These are phyloP conservation scores for Globisporangium parvum DNA, from an alignment of 352 stramenopile species.

Conservation along the genomic window DNA sequence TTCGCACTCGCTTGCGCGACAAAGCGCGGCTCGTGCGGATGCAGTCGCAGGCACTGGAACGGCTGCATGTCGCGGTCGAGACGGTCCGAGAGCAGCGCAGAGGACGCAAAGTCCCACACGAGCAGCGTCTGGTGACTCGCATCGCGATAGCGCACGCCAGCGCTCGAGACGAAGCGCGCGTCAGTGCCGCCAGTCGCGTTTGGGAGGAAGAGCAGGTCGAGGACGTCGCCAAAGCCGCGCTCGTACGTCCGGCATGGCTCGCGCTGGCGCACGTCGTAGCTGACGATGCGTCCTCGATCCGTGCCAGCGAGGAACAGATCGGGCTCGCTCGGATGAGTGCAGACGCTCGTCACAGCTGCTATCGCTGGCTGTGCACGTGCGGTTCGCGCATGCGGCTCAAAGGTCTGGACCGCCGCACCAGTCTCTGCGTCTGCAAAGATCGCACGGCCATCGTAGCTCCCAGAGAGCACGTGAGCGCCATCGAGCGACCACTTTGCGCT, in stretches of 20 bases:
- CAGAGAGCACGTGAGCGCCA: constrained; percentile 31
- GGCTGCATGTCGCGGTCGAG: constrained; percentile 39
- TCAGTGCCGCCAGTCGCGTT: constrained; percentile 2
- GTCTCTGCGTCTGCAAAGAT: constrained; percentile 31
- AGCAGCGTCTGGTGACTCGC: constrained; percentile 58
- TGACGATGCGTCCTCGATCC: constrained; percentile 25
- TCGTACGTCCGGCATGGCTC: constrained; percentile 7
- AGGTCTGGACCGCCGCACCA: constrained; percentile 7
- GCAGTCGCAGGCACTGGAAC: constrained; percentile 36
- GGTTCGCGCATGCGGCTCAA: background rate
- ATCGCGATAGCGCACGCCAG: constrained; percentile 26
- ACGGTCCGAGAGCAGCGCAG: constrained; percentile 37
- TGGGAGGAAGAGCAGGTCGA: constrained; percentile 51
- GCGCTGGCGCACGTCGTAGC: constrained; percentile 27
- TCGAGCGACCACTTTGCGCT: constrained; percentile 53
- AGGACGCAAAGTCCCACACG: constrained; percentile 52
- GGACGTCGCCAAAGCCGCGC: constrained; percentile 35
- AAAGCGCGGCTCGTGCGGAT: constrained; percentile 33
- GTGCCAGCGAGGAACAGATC: constrained; percentile 29
- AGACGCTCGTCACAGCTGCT: constrained; percentile 22
- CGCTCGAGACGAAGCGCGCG: constrained; percentile 45
- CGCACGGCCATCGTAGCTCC: constrained; percentile 32
- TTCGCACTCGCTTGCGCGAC: constrained; percentile 40
- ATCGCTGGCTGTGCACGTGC: background rate
- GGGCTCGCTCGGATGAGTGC: constrained; percentile 22